phyloP scores from a whole-genome alignment of 75 land plant genomes.

The Cupressus sempervirens region DNA sequence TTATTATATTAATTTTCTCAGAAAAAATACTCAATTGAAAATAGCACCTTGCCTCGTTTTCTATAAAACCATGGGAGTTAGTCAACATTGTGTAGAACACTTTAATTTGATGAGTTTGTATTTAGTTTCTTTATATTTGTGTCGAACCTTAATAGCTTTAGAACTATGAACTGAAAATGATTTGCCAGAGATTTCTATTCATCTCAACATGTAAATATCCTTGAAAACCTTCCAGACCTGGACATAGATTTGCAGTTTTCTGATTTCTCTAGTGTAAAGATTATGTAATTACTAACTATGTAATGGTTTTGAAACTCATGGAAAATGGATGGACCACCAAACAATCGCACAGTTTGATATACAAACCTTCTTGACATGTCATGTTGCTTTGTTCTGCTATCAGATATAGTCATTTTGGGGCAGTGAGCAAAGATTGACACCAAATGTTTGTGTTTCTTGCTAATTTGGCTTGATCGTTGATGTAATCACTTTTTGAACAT shows the following conservation, averaged over 20 bases:
- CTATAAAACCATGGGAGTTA: neutral
- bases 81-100: neutral
- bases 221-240: neutral
- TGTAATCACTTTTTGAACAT: neutral
- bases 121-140: neutral
- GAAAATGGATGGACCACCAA: neutral
- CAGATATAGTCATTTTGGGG: neutral
- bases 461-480: neutral
- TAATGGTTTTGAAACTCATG: neutral
- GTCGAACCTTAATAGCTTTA: neutral
- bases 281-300: no score
- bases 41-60: neutral
- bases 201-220: neutral
- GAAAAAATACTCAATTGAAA: neutral
- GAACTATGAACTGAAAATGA: neutral
- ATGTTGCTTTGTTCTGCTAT: neutral
- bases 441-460: neutral
- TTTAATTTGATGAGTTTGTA: neutral
- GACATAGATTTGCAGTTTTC: neutral
- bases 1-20: no score
- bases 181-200: neutral
- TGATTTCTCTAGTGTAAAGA: neutral
- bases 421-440: neutral
- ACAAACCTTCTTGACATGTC: neutral
- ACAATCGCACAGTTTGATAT: neutral